Evolutionary conservation across 768 basidiomycete species (phyloP).

Genomic region (Phaeotremella fagi): DNA sequence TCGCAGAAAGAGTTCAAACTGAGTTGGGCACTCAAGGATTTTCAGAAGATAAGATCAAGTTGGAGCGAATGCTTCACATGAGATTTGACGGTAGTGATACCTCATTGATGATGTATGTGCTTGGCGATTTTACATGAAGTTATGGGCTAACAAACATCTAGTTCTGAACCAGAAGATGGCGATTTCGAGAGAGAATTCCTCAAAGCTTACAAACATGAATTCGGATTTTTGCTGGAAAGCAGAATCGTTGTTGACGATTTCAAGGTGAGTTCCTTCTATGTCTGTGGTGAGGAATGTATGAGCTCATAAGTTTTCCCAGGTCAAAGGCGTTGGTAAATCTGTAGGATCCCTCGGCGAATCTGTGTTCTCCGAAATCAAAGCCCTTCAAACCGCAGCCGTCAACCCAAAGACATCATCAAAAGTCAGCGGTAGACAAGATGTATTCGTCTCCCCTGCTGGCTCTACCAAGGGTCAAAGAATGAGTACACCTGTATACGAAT

Average conservation of each 20-base stretch:
- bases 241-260: slow-evolving; percentile 90
- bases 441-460: slow-evolving; percentile 39
- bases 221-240: slow-evolving; percentile 82
- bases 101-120: slow-evolving; percentile 65
- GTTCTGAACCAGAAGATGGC: slow-evolving; percentile 53
- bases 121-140: no score
- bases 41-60: slow-evolving; percentile 61
- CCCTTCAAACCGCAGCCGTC: slow-evolving; percentile 52
- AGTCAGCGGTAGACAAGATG: slow-evolving; percentile 18
- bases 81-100: slow-evolving; percentile 59
- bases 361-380: slow-evolving; percentile 68
- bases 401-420: slow-evolving; percentile 32
- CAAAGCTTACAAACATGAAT: slow-evolving; percentile 73
- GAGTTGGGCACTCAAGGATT: slow-evolving; percentile 81
- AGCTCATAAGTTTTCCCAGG: neutral
- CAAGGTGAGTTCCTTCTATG: slow-evolving; percentile 64
- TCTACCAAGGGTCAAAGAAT: slow-evolving; percentile 56
- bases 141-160: neutral
- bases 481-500: slow-evolving; percentile 71
- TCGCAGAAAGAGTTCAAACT: slow-evolving; percentile 59
- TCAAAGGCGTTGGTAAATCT: neutral
- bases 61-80: slow-evolving; percentile 60
- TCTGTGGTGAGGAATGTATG: neutral
- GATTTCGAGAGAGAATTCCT: slow-evolving; percentile 79
- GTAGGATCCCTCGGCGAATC: slow-evolving; percentile 60